Evolutionary conservation across 805 yeast species (phyloP), one percentile per base, ranked within the genome.

Genomic region (Candida krabiensis): DNA sequence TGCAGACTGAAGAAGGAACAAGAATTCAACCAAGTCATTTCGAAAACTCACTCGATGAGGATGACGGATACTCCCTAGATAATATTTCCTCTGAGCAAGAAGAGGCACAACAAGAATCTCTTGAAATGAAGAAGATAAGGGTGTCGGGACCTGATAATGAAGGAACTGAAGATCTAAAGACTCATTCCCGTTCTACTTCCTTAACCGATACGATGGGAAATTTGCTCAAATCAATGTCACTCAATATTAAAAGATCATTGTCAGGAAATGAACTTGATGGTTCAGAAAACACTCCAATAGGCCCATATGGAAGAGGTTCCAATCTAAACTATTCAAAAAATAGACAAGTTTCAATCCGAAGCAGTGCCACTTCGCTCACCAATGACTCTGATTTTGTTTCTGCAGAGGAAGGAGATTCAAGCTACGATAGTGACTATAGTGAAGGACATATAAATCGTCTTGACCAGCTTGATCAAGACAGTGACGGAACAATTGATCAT

Each of bases 301-400:
- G 18, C 4, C 12, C 25, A 18, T 9, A 37, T 14, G 26, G 33
- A 22, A n/a, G n/a, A n/a, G n/a, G n/a, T n/a, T n/a, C n/a, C n/a
- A n/a, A n/a, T n/a, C n/a, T n/a, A n/a, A n/a, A n/a, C n/a, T n/a
- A n/a, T n/a, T n/a, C n/a, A n/a, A 32, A 43, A 13, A 18, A 30
- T 9, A 47, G 62, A 35, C 44, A 49, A 13, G 43, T 50, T 13
- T 58, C 63, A 7, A 26, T 41, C 15, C 59, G 55, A 30, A 51
- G 55, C 31, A 43, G 38, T 19, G 44, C 58, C 6, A 56, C 58
- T 8, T 50, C 63, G 7, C 35, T 45, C 19, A 51, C 50, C 6
- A 53, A 51, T 37, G 65, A 59, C 16, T 53, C 60, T 3, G 64
- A 57, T 21, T 60, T 60, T 44, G 54, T 59, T 24, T 59, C 65